Conservation (phyloP, 352 stramenopile genomes). For the Pythium chondricola region DNA sequence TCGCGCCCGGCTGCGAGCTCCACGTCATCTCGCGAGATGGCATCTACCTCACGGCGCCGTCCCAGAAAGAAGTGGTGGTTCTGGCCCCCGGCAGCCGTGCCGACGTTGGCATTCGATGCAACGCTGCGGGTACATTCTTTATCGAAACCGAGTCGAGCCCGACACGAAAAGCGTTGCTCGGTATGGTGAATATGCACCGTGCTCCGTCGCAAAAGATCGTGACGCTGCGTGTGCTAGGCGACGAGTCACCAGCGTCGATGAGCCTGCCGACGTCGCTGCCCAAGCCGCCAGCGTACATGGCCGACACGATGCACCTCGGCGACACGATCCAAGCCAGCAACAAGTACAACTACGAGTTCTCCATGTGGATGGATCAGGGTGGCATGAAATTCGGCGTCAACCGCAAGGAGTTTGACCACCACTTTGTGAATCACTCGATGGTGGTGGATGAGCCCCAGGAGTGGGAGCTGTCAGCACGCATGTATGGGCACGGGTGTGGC, state of each 20-base stretch:
- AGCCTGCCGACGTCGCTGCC: constrained; percentile 31
- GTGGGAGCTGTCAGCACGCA: constrained; percentile 52
- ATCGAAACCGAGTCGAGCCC: constrained; percentile 52
- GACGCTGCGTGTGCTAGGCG: constrained; percentile 36
- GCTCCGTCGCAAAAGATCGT: constrained; percentile 60
- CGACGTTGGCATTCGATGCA: constrained; percentile 52
- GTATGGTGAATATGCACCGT: constrained; percentile 53
- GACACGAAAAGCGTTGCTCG: constrained; percentile 50
- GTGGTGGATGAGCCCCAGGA: constrained; percentile 56
- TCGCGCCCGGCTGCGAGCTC: constrained; percentile 47
- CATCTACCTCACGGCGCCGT: constrained; percentile 48
- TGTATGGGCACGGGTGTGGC: constrained; percentile 33
- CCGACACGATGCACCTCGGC: constrained; percentile 16
- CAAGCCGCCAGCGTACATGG: constrained; percentile 57
- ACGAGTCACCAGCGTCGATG: constrained; percentile 24
- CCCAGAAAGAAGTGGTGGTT: constrained; percentile 41
- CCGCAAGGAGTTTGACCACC: constrained; percentile 32
- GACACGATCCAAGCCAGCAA: constrained; percentile 22
- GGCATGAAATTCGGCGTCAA: constrained; percentile 55
- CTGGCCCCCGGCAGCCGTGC: constrained; percentile 58
- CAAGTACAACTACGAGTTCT: constrained; percentile 72
- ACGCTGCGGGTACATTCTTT: constrained; percentile 47
- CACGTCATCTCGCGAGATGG: constrained; percentile 64
- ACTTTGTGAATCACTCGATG: constrained; percentile 62
- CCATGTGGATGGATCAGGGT: constrained; percentile 48